A percentile compares a stretch with the other conserved stretches of the same genome.
These are phyloP conservation scores for Ustilago xerochloae DNA, from an alignment of 1,284 basidiomycete species.

Conservation along the genomic window DNA sequence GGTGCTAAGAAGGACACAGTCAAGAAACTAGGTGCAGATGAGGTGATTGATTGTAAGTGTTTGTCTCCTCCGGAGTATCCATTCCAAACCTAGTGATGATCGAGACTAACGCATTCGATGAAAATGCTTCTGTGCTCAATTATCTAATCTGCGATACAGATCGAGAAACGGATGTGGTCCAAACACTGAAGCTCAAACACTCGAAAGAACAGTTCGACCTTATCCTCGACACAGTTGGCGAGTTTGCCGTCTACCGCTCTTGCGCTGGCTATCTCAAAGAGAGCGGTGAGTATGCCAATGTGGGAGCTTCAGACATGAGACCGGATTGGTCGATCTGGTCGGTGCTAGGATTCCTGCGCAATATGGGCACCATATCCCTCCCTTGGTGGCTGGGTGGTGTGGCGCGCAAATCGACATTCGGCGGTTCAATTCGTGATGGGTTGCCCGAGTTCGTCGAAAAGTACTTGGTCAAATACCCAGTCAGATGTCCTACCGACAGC, in stretches of 20 bases:
- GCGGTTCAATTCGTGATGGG: background rate
- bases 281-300: background rate
- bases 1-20: background rate
- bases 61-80: too few relatives aligned
- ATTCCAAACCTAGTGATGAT: too few relatives aligned
- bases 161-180: background rate
- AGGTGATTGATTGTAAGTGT: slow-evolving; percentile 1
- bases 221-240: background rate
- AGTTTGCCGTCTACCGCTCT: background rate
- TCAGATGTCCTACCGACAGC: background rate
- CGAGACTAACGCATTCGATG: too few relatives aligned
- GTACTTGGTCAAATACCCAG: background rate
- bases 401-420: background rate
- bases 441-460: background rate
- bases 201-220: background rate
- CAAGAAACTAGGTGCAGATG: background rate
- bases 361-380: background rate
- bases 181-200: background rate
- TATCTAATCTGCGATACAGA: too few relatives aligned
- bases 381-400: slow-evolving; percentile 1
- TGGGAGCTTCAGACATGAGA: background rate
- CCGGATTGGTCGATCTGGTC: background rate
- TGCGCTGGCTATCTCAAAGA: background rate
- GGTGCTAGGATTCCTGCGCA: background rate
- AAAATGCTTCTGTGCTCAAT: too few relatives aligned